Conservation (phyloP, 78 protist species). For the Dictyostelium intermedium region DNA sequence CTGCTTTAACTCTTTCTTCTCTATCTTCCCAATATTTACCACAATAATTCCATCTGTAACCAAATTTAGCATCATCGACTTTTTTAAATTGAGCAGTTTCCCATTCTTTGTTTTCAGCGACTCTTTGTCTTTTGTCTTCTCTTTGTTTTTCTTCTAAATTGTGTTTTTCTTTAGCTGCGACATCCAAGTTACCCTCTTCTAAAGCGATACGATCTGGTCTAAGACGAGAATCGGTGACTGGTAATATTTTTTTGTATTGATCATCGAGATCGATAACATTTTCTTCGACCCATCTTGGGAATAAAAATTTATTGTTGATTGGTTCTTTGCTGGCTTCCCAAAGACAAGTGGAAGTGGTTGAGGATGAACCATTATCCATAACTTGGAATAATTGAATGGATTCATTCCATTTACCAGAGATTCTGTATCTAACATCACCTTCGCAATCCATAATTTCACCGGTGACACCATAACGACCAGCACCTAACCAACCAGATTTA, state of each 20-base stretch:
- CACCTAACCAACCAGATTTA: slow-evolving; percentile 83
- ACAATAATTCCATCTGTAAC: slow-evolving; percentile 58
- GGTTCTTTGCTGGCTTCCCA: slow-evolving; percentile 77
- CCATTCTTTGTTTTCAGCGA: slow-evolving; percentile 51
- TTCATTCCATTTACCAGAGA: slow-evolving; percentile 81
- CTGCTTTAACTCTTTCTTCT: slow-evolving; percentile 13
- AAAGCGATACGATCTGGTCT: slow-evolving; percentile 71
- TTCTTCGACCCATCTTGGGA: slow-evolving; percentile 73
- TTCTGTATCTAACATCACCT: slow-evolving; percentile 66
- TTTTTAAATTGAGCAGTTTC: slow-evolving; percentile 71
- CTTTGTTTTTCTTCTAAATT: slow-evolving; percentile 77
- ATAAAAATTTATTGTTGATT: slow-evolving; percentile 24
- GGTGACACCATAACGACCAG: slow-evolving; percentile 74
- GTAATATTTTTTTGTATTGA: slow-evolving; percentile 61
- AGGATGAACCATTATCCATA: slow-evolving; percentile 29
- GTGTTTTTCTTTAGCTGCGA: slow-evolving; percentile 71
- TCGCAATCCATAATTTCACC: slow-evolving; percentile 75
- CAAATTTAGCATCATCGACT: slow-evolving; percentile 8
- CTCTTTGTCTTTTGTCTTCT: slow-evolving; percentile 69
- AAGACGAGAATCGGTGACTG: slow-evolving; percentile 68
- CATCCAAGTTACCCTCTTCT: slow-evolving; percentile 61
- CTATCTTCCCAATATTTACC: slow-evolving; percentile 73
- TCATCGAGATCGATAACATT: slow-evolving; percentile 30
- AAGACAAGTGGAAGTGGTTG: slow-evolving; percentile 16
- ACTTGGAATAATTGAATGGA: slow-evolving; percentile 55